Evolutionary conservation across 345 rosid species (phyloP).

Genomic region (Syzygium grande): DNA sequence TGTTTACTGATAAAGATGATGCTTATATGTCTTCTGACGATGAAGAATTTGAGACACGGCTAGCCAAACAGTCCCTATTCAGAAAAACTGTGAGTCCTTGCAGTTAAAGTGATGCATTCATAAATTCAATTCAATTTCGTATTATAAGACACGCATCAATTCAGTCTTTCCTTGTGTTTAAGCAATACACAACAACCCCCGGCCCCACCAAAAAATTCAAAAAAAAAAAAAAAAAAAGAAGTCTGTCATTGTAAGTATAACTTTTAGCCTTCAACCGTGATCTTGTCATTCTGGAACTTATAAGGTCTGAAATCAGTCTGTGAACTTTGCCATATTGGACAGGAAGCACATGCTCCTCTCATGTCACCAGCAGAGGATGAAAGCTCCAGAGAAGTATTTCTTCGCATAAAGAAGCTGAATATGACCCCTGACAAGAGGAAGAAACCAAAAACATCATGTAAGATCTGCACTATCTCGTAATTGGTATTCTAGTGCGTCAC

Average conservation of each 20-base stretch:
- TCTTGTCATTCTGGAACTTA: neutral
- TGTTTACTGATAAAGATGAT: constrained; percentile 87
- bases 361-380: constrained; percentile 50
- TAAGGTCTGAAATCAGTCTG: neutral
- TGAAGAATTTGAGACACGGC: constrained; percentile 61
- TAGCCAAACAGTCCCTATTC: constrained; percentile 31
- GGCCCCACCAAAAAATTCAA: no score
- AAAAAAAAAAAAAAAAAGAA: neutral
- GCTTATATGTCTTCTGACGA: constrained; percentile 79
- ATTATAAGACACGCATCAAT: neutral
- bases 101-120: neutral
- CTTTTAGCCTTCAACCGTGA: neutral
- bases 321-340: constrained; percentile 15
- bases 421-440: constrained; percentile 43
- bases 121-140: neutral
- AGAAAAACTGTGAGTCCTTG: constrained; percentile 57
- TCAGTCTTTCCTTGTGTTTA: neutral
- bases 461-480: constrained; percentile 6
- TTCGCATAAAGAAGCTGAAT: constrained; percentile 66
- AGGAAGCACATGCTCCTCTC: constrained; percentile 44
- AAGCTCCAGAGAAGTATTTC: constrained; percentile 50
- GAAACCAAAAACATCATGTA: constrained; percentile 63
- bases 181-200: no score
- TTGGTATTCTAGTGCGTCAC: neutral
- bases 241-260: neutral